Evolutionary conservation across 306 rosid genomes (phyloP), one percentile per base, ranked within the genome.

Genomic region (Cicer yamashitae): DNA sequence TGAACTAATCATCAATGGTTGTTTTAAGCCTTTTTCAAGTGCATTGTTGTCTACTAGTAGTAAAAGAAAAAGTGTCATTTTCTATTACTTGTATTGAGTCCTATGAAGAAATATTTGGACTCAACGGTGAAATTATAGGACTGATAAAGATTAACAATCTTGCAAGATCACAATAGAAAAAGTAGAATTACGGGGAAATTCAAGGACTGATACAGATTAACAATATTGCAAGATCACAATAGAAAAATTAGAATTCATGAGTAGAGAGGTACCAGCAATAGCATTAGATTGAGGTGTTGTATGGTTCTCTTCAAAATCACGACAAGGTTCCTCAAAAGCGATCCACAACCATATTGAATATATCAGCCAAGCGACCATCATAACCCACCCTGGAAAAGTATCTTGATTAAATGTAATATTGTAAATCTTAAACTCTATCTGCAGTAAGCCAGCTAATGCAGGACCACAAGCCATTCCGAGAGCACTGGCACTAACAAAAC

Each of bases 401-500:
- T 83, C 64, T 83, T 89, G 85, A 82, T 96, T 92, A 82, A 92
- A 89, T 53, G 99, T 92, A 73, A 96, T 78, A 81, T 87, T 90
- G 86, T 77, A 88, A 83, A 96, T 82, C 86, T 86, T 90, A 75
- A 96, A 92, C 41, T 92, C 13, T 8, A 75, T 92, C 83, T 96
- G 99, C 81, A 96, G 92, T 57, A 92, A 56, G 66, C 97, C 99
- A 75, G 96, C 99, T 57, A 96, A 83, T 65, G 98, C 99, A 67
- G 99, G 99, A 81, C 99, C 99, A 81, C 97, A 89, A 74, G 99
- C 99, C 99, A 96, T 96, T 83, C 99, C 99, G 46, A 96, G 96
- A 77, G 99, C 99, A 54, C 99, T 96, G 14, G 98, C 98, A 82
- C 99, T 96, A 50, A 96, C 99, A 81, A 96, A 96, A 71, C 89